phyloP scores from a whole-genome alignment of 129 eudicot genomes.

The Chrysanthemum seticuspe region DNA sequence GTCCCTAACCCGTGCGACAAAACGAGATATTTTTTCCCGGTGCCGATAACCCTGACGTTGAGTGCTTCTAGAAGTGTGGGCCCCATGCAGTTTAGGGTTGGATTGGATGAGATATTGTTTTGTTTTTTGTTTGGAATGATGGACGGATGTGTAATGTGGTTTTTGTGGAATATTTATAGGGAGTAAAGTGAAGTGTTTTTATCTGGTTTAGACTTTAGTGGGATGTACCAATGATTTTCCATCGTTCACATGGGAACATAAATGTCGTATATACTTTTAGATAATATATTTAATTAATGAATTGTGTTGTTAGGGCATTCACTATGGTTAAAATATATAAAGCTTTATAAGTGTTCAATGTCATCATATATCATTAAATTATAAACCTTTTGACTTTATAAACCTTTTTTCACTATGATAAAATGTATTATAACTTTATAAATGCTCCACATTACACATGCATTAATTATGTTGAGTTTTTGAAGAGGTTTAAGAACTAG shows the following conservation, averaged over 20 bases:
- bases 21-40: conserved; percentile 63
- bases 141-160: background rate
- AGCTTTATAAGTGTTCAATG: no score
- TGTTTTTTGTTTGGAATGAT: background rate
- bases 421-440: no score
- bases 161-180: no score
- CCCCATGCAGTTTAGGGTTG: conserved; percentile 44
- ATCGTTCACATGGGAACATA: conserved; percentile 24
- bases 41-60: conserved; percentile 79
- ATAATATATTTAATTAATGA: no score
- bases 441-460: no score
- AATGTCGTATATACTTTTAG: background rate
- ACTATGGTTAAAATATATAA: no score
- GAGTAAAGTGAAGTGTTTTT: background rate
- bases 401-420: no score
- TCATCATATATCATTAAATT: no score
- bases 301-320: no score
- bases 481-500: no score
- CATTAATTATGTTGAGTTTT: no score
- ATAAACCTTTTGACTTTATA: no score
- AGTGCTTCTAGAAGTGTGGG: conserved; percentile 64
- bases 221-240: conserved; percentile 32
- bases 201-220: conserved; percentile 21
- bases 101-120: background rate
- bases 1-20: conserved; percentile 95